phyloP scores from a whole-genome alignment of 2,329 filamentous ascomycete genomes.

The Neopestalotiopsis rosae region DNA sequence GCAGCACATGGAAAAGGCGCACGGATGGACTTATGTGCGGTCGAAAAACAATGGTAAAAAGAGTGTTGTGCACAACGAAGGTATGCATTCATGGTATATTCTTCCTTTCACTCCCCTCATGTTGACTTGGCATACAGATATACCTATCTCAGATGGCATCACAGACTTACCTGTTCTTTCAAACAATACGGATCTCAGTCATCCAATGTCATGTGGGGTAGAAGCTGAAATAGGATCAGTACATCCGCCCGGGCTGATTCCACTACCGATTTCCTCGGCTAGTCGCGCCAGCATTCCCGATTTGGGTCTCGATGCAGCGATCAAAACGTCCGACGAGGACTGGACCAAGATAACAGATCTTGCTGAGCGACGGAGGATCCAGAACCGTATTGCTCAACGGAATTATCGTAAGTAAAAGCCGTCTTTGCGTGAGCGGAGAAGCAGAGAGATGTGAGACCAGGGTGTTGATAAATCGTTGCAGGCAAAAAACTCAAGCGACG shows the following conservation, averaged over 20 bases:
- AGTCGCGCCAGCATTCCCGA: not conserved
- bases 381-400: conserved; percentile 96
- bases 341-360: conserved; percentile 99
- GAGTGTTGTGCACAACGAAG: not conserved
- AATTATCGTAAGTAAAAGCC: conserved; percentile 77
- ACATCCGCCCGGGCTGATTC: not conserved
- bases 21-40: conserved; percentile 87
- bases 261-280: not conserved
- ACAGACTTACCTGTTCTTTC: too few relatives aligned
- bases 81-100: not conserved
- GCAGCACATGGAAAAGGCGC: conserved; percentile 98
- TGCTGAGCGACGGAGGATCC: conserved; percentile 89
- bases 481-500: conserved; percentile 93
- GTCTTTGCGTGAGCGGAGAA: conserved; percentile 9
- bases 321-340: conserved; percentile 74
- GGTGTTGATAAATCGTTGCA: conserved; percentile 39
- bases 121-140: not conserved
- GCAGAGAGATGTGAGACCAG: not conserved
- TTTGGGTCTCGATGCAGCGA: not conserved
- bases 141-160: too few relatives aligned
- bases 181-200: too few relatives aligned
- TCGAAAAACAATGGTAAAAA: conserved; percentile 85
- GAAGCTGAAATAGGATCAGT: too few relatives aligned
- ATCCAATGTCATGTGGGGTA: too few relatives aligned
- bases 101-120: not conserved